A percentile compares a stretch with the other conserved stretches of the same genome.
These are phyloP conservation scores for Acacia pycnantha DNA, from an alignment of 331 rosid genomes.

Conservation along the genomic window DNA sequence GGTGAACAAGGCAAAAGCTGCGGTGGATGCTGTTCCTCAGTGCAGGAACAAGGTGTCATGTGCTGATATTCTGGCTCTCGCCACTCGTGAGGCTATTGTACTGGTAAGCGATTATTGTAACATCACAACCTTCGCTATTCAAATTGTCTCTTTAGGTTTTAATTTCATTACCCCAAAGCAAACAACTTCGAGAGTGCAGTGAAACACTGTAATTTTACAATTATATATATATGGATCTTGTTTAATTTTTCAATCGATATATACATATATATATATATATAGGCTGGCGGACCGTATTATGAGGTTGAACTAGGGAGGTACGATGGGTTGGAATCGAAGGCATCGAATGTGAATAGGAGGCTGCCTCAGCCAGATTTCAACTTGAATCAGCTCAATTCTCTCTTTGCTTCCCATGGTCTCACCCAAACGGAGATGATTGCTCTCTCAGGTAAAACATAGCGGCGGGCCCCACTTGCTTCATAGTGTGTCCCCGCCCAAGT, in stretches of 20 bases:
- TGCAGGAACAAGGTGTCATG: constrained; percentile 86
- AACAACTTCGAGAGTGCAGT: no score
- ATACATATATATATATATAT: no score
- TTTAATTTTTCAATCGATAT: no score
- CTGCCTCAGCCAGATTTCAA: constrained; percentile 61
- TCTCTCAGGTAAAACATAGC: constrained; percentile 65
- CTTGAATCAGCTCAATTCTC: constrained; percentile 64
- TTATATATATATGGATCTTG: no score
- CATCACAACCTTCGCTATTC: no score
- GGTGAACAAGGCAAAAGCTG: constrained; percentile 83
- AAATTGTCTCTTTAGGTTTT: no score
- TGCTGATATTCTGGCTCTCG: constrained; percentile 91
- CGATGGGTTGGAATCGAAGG: constrained; percentile 74
- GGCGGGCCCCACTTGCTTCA: neutral
- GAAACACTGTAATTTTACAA: no score
- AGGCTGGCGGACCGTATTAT: constrained; percentile 84
- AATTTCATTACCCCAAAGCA: no score
- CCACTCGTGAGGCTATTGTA: constrained; percentile 74
- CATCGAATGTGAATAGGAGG: constrained; percentile 64
- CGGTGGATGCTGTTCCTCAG: constrained; percentile 66
- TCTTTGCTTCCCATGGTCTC: constrained; percentile 61
- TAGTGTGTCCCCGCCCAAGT: neutral
- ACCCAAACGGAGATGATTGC: constrained; percentile 86
- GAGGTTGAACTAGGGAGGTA: constrained; percentile 81
- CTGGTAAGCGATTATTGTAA: constrained; percentile 22